Base-by-base conservation (phyloP, 805 yeast species). In the Wickerhamomyces strasburgensis region DNA sequence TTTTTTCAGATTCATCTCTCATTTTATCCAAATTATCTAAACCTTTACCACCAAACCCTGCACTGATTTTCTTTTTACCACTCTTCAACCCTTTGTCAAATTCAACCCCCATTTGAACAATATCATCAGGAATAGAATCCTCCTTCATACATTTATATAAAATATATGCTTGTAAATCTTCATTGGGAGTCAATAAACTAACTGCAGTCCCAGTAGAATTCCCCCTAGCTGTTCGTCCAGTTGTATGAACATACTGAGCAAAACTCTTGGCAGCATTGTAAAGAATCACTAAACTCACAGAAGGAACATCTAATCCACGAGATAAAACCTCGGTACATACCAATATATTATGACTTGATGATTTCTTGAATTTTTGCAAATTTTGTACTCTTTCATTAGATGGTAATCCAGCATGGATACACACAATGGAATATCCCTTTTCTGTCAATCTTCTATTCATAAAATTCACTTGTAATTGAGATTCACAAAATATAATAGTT, bases 261-360 rank as follows among this genome's bases (percentile, higher is more conserved):
- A 88, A 71, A 42, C 89, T 95, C 45, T 72, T 84, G 1, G 96
- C 95, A 0, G 86, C 72, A 47, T 84, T 88, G 51, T 72, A 84
- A 62, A 93, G 84, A 6, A 93, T 66, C 2, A 93, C 98, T 30
- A 89, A 58, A 39, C 78, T 78, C 18, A 90, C 71, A 16, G 80
- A 82, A 35, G 87, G 84, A n/a, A 93, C 96, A 60, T 93, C 97
- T 17, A 93, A 64, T 0, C 98, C 98, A 44, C 98, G 70, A 0
- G 98, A 96, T 3, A 97, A 87, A 18, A 93, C 84, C 2, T 96
- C 93, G 0, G 98, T 93, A 6, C 97, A 96, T 19, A 93, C 75
- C 33, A 93, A 63, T 1, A 88, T 75, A 38, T 77, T 73, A 4
- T 77, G 62, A 0, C 68, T 67, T 19, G 37, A 6, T 3, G 48